Evolutionary conservation across 2,329 filamentous ascomycete genomes (phyloP).

Genomic region (Endothia cerciana): DNA sequence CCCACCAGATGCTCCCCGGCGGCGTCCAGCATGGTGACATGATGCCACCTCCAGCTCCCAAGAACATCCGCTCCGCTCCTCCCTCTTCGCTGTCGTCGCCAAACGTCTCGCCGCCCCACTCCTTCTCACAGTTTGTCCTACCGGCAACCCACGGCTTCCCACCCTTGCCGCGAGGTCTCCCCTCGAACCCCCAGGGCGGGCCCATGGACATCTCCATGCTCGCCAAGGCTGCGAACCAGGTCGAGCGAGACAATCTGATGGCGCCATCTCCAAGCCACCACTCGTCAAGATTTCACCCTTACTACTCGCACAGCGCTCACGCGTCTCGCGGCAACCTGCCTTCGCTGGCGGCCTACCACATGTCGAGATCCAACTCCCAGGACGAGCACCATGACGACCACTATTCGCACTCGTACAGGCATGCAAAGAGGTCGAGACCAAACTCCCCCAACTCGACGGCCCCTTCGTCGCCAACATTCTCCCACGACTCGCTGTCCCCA

Average conservation of each 20-base stretch:
- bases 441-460: slow-evolving; percentile 95
- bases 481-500: slow-evolving; percentile 91
- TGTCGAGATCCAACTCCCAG: slow-evolving; percentile 86
- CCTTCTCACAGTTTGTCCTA: slow-evolving; percentile 72
- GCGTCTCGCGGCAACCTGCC: slow-evolving; percentile 67
- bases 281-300: slow-evolving; percentile 56
- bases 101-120: slow-evolving; percentile 93
- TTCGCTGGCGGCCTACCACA: slow-evolving; percentile 85
- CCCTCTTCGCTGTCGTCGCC: slow-evolving; percentile 87
- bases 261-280: slow-evolving; percentile 47
- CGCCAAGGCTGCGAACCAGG: slow-evolving; percentile 63
- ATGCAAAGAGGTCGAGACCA: slow-evolving; percentile 86
- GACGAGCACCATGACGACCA: slow-evolving; percentile 79
- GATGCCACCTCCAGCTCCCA: slow-evolving; percentile 79
- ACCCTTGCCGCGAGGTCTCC: slow-evolving; percentile 50
- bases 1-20: slow-evolving; percentile 47
- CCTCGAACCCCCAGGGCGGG: slow-evolving; percentile 41
- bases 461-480: slow-evolving; percentile 94
- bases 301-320: slow-evolving; percentile 54
- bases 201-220: slow-evolving; percentile 62
- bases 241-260: slow-evolving; percentile 60
- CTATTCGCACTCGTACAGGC: slow-evolving; percentile 69
- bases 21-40: slow-evolving; percentile 61
- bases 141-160: slow-evolving; percentile 49
- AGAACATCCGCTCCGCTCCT: slow-evolving; percentile 86